phyloP scores from a whole-genome alignment of 768 basidiomycete genomes.

The Lactarius pseudohatsudake region DNA sequence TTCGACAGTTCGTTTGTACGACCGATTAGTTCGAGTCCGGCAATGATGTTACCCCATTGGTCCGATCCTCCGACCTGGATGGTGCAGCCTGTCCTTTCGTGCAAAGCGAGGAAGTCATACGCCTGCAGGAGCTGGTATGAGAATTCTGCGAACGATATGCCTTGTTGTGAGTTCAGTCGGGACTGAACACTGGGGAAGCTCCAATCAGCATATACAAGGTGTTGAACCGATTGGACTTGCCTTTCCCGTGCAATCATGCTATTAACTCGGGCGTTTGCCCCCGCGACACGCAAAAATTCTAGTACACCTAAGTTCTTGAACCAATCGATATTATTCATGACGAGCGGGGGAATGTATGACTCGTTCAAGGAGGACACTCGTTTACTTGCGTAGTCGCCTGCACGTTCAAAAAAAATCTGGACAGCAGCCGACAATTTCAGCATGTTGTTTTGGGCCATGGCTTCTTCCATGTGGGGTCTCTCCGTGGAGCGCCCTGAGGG shows the following conservation, averaged over 20 bases:
- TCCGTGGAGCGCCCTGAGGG: constrained; percentile 88
- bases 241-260: constrained; percentile 91
- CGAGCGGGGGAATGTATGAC: constrained; percentile 35
- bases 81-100: constrained; percentile 63
- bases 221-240: constrained; percentile 42
- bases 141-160: constrained; percentile 98
- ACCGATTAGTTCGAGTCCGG: constrained; percentile 88
- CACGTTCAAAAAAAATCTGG: constrained; percentile 68
- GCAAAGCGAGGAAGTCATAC: constrained; percentile 85
- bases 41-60: constrained; percentile 97
- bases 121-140: constrained; percentile 97
- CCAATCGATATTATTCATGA: constrained; percentile 79
- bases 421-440: constrained; percentile 60
- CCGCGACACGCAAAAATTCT: constrained; percentile 81
- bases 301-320: constrained; percentile 68
- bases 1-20: constrained; percentile 40
- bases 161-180: constrained; percentile 74
- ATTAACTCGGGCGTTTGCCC: constrained; percentile 78
- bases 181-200: constrained; percentile 64
- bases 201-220: background rate
- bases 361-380: constrained; percentile 13
- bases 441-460: constrained; percentile 67
- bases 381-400: constrained; percentile 55
- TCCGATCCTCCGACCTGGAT: constrained; percentile 96
- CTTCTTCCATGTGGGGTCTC: constrained; percentile 62